Percentiles rank a stretch among this genome's conserved stretches.
Evolutionary conservation across 805 yeast species (phyloP).

Genomic region (Monosporozyma yasuniensis): DNA sequence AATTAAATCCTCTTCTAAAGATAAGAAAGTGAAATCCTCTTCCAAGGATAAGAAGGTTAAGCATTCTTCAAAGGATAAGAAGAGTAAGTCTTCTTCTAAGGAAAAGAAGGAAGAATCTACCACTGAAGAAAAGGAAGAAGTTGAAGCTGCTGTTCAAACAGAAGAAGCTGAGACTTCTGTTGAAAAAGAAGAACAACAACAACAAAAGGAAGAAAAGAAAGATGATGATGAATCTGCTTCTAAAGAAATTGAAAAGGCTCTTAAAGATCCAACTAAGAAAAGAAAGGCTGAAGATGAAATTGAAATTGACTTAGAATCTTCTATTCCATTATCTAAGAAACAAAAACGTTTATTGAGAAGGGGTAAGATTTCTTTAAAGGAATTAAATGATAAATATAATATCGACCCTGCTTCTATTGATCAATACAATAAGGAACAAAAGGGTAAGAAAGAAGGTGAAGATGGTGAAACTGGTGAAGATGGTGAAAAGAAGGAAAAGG

Average conservation of each 20-base stretch:
- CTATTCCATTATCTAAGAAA: conserved; percentile 82
- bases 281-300: conserved; percentile 43
- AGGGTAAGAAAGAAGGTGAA: conserved; percentile 16
- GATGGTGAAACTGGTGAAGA: conserved; percentile 17
- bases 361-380: conserved; percentile 56
- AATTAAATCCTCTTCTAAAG: background rate
- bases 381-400: conserved; percentile 37
- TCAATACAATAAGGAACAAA: conserved; percentile 33
- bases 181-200: conserved; percentile 6
- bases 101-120: background rate
- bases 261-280: conserved; percentile 29
- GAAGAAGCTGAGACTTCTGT: background rate
- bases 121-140: background rate
- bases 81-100: background rate
- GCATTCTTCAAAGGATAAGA: background rate
- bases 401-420: conserved; percentile 31
- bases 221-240: conserved; percentile 7
- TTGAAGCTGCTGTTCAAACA: background rate
- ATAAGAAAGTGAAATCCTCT: background rate
- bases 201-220: conserved; percentile 17
- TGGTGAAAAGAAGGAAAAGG: conserved; percentile 31
- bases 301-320: conserved; percentile 58
- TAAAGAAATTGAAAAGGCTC: conserved; percentile 24
- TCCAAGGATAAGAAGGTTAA: background rate
- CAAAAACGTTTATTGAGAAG: conserved; percentile 80